Conservation (phyloP, 2,329 filamentous ascomycete genomes). For the Botrytis fragariae region DNA sequence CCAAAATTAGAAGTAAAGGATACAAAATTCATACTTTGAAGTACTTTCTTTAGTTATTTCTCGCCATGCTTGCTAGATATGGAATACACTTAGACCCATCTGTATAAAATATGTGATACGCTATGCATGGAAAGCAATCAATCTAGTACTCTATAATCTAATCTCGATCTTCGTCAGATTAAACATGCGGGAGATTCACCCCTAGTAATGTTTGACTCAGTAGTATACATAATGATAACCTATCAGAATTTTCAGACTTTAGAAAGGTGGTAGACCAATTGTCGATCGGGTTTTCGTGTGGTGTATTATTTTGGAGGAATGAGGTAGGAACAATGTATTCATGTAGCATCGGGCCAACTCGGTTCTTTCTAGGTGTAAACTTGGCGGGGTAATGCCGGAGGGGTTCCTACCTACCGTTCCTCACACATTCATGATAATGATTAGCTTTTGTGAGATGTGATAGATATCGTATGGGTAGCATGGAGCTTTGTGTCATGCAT, state of each 20-base stretch:
- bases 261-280: neutral
- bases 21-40: neutral
- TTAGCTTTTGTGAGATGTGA: constrained; percentile 7
- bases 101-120: neutral
- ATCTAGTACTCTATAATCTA: neutral
- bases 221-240: neutral
- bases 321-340: neutral
- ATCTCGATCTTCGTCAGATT: constrained; percentile 8
- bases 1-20: neutral
- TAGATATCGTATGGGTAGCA: neutral
- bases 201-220: neutral
- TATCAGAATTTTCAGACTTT: neutral
- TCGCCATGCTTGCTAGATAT: neutral
- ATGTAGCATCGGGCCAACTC: constrained; percentile 9
- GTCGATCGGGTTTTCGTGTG: neutral
- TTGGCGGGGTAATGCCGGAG: neutral
- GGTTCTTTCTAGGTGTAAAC: neutral
- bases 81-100: neutral
- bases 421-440: neutral
- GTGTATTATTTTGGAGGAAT: neutral
- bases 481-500: constrained; percentile 2
- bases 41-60: neutral
- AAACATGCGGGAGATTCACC: neutral
- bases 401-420: neutral
- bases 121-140: constrained; percentile 6